Percentiles rank a stretch among this genome's conserved stretches.
These are phyloP conservation scores for Penstemon eatonii DNA, from an alignment of 257 asterid species.

Conservation along the genomic window DNA sequence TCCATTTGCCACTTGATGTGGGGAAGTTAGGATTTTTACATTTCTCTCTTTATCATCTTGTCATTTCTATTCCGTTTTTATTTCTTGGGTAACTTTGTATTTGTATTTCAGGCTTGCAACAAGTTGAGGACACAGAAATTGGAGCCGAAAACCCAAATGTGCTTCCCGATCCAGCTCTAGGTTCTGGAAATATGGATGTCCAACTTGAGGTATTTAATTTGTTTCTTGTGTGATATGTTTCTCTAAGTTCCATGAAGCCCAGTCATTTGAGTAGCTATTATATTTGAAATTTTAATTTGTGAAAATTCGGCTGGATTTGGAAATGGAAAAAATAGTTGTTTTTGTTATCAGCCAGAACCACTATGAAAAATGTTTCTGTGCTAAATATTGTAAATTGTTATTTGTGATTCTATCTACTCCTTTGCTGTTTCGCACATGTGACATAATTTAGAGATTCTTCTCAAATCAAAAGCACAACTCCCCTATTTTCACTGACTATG, in stretches of 20 bases:
- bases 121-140: conserved; percentile 33
- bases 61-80: conserved; percentile 13
- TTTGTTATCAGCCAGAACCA: no score
- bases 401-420: background rate
- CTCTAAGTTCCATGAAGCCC: conserved; percentile 3
- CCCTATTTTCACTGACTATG: conserved; percentile 19
- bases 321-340: background rate
- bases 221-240: conserved; percentile 11
- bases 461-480: conserved; percentile 11
- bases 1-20: conserved; percentile 7
- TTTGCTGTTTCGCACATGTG: conserved; percentile 9
- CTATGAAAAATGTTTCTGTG: background rate
- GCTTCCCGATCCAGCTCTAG: conserved; percentile 34
- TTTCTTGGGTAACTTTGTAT: conserved; percentile 20
- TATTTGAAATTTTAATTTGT: conserved; percentile 6
- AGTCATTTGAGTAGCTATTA: conserved; percentile 10
- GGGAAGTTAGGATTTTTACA: conserved; percentile 7
- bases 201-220: conserved; percentile 49
- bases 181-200: conserved; percentile 35
- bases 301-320: background rate
- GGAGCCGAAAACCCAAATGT: conserved; percentile 34
- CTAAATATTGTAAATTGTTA: conserved; percentile 8
- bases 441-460: background rate
- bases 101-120: conserved; percentile 40
- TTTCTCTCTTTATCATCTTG: conserved; percentile 10